phyloP scores from a whole-genome alignment of 2,329 filamentous ascomycete species.

The Cytospora schulzeri region DNA sequence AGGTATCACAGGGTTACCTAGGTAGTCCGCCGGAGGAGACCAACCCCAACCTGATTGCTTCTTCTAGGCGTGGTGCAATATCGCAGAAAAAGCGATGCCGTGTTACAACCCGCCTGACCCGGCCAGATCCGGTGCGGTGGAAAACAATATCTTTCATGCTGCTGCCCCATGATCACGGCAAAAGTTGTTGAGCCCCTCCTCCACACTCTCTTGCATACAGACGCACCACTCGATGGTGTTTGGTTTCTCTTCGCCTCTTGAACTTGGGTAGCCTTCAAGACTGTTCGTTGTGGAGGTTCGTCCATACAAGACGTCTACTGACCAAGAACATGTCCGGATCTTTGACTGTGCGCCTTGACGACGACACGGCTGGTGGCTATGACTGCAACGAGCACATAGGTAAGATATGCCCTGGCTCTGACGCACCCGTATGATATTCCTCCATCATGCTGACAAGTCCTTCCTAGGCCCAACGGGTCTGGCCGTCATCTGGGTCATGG shows the following conservation, averaged over 20 bases:
- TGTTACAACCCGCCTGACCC: background rate
- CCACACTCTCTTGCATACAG: background rate
- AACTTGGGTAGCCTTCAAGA: background rate
- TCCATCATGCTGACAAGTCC: background rate
- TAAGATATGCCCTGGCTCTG: too few species aligned
- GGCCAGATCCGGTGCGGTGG: background rate
- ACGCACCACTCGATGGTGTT: background rate
- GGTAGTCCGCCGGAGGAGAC: background rate
- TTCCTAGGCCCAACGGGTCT: conserved; percentile 13
- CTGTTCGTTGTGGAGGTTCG: background rate
- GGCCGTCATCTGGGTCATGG: conserved; percentile 18
- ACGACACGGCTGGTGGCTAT: background rate
- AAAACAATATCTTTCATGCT: background rate
- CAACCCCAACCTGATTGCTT: background rate
- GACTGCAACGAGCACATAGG: conserved; percentile 14
- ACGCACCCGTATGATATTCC: background rate
- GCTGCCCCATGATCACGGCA: background rate
- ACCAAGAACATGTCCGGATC: background rate
- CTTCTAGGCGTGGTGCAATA: background rate
- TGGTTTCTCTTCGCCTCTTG: background rate
- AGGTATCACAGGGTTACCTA: background rate
- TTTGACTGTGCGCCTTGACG: background rate
- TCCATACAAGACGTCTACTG: background rate
- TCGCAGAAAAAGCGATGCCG: background rate
- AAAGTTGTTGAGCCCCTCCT: background rate